phyloP scores from a whole-genome alignment of 306 rosid genomes.

The Quercus wislizeni region DNA sequence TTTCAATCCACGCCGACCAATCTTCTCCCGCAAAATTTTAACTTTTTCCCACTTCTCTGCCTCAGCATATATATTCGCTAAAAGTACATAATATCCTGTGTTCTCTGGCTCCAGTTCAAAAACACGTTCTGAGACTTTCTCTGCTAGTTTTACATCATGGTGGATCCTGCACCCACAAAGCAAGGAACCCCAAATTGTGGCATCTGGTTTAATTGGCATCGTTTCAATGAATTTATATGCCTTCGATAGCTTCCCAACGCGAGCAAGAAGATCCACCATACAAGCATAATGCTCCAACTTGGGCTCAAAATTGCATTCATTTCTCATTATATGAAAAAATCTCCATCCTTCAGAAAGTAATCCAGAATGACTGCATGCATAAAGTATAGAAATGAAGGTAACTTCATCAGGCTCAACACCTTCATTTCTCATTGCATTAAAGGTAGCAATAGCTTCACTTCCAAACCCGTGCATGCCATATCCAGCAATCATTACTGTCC shows the following conservation, averaged over 20 bases:
- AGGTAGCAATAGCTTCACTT: conserved; percentile 53
- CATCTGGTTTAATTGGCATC: conserved; percentile 67
- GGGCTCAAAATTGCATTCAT: conserved; percentile 45
- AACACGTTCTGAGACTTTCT: conserved; percentile 65
- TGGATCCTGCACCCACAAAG: conserved; percentile 69
- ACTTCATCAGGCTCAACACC: conserved; percentile 58
- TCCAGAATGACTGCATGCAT: conserved; percentile 72
- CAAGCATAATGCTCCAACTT: conserved; percentile 63
- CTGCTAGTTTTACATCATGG: conserved; percentile 68
- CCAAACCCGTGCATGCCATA: conserved; percentile 80
- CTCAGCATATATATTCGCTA: conserved; percentile 67
- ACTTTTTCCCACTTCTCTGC: conserved; percentile 77
- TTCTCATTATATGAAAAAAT: conserved; percentile 47
- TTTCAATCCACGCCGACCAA: conserved; percentile 46
- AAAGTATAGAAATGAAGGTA: conserved; percentile 61
- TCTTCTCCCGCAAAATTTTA: conserved; percentile 43
- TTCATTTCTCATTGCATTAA: conserved; percentile 48
- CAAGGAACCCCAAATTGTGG: conserved; percentile 69
- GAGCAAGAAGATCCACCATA: conserved; percentile 75
- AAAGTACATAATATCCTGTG: conserved; percentile 67
- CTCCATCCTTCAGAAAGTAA: conserved; percentile 62
- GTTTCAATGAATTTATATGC: conserved; percentile 52
- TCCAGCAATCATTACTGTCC: conserved; percentile 72
- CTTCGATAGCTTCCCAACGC: conserved; percentile 54
- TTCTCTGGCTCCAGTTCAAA: conserved; percentile 70